Evolutionary conservation across 306 rosid genomes (phyloP).

Genomic region (peach (Prunus persica)): Prunus_persica_NCBIv2 NC_034010.1:23842501-23843000

Average conservation of each 20-base stretch:
- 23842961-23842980: neutral
- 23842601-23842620: neutral
- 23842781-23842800: conserved; percentile 18
- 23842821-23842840: neutral
- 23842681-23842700: neutral
- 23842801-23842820: neutral
- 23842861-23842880: conserved; percentile 13
- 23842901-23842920: neutral
- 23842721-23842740: neutral
- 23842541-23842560: neutral
- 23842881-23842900: neutral
- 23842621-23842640: neutral
- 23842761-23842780: neutral
- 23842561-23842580: too few species aligned
- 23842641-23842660: neutral
- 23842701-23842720: neutral
- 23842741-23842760: neutral
- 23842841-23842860: neutral
- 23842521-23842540: conserved; percentile 16
- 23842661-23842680: neutral
- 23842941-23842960: too few species aligned
- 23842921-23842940: neutral
- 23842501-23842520: neutral
- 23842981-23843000: too few species aligned
- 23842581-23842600: neutral